Evolutionary conservation across 768 basidiomycete genomes (phyloP).

Genomic region (Mrakia blollopis): DNA sequence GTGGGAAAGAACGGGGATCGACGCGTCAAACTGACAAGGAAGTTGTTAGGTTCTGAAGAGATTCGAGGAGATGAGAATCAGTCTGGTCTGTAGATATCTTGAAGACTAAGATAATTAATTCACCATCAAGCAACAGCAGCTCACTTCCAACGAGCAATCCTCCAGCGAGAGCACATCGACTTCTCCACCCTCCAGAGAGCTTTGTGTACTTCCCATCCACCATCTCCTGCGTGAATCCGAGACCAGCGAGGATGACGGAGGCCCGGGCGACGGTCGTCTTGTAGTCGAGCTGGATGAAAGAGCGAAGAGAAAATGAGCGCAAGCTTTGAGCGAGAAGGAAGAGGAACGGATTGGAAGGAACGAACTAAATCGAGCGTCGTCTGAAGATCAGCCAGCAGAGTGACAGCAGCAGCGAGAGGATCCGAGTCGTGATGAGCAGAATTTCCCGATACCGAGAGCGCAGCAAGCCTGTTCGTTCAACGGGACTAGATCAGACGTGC

Average conservation of each 20-base stretch:
- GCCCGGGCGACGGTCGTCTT: slow-evolving; percentile 46
- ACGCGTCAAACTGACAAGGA: slow-evolving; percentile 16
- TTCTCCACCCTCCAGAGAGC: slow-evolving; percentile 64
- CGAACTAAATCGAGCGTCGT: slow-evolving; percentile 41
- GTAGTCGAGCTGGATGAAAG: slow-evolving; percentile 36
- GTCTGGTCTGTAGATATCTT: not conserved
- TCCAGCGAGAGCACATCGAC: slow-evolving; percentile 57
- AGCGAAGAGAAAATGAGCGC: no score
- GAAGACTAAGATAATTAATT: no score
- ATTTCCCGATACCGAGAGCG: not conserved
- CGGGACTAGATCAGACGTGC: no score
- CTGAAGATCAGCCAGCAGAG: slow-evolving; percentile 33
- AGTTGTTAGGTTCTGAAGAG: slow-evolving; percentile 24
- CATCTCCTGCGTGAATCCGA: slow-evolving; percentile 55
- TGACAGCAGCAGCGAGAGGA: slow-evolving; percentile 25
- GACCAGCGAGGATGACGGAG: slow-evolving; percentile 53
- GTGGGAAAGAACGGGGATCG: not conserved
- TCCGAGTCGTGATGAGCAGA: not conserved
- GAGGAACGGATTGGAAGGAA: not conserved
- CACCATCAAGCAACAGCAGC: slow-evolving; percentile 55
- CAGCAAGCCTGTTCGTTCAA: not conserved
- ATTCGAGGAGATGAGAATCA: not conserved
- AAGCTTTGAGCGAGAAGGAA: not conserved
- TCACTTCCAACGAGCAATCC: slow-evolving; percentile 58
- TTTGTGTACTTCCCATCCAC: slow-evolving; percentile 46